Percentiles rank a stretch among this genome's conserved stretches.
phyloP scores from a whole-genome alignment of 2,329 filamentous ascomycete species.

The Endocalyx cinctus region DNA sequence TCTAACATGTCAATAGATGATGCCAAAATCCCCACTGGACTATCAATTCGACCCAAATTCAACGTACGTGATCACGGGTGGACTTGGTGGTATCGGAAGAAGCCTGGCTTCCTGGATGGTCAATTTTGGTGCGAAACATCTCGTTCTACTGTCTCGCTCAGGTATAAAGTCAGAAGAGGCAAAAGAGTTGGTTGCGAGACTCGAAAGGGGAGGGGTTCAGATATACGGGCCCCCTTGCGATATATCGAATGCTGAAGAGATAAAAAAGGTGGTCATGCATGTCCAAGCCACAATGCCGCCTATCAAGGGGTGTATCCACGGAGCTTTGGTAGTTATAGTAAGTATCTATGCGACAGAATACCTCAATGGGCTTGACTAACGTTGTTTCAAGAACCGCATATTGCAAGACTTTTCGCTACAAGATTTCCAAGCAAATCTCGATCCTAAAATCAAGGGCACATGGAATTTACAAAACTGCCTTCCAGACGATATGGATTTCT shows the following conservation, averaged over 20 bases:
- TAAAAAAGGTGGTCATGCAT: background rate
- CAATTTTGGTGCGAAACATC: background rate
- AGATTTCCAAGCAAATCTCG: conserved; percentile 1
- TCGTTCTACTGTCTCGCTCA: background rate
- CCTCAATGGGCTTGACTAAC: background rate
- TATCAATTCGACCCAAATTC: background rate
- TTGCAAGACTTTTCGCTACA: conserved; percentile 7
- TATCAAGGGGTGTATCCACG: background rate
- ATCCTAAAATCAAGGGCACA: conserved; percentile 5
- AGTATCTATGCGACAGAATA: background rate
- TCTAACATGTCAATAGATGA: background rate
- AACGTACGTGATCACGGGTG: background rate
- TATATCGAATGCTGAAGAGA: background rate
- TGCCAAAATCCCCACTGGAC: background rate
- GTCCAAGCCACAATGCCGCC: background rate
- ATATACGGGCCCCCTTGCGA: background rate
- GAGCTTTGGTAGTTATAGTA: background rate
- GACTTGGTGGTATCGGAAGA: background rate
- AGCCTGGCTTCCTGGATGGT: background rate
- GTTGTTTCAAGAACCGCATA: conserved; percentile 1
- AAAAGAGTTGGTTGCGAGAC: background rate
- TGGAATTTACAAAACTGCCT: conserved; percentile 16
- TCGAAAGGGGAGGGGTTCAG: background rate
- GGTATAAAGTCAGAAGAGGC: background rate
- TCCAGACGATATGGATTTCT: conserved; percentile 27